Conservation (phyloP, 805 yeast species). For the Millerozyma acaciae region DNA sequence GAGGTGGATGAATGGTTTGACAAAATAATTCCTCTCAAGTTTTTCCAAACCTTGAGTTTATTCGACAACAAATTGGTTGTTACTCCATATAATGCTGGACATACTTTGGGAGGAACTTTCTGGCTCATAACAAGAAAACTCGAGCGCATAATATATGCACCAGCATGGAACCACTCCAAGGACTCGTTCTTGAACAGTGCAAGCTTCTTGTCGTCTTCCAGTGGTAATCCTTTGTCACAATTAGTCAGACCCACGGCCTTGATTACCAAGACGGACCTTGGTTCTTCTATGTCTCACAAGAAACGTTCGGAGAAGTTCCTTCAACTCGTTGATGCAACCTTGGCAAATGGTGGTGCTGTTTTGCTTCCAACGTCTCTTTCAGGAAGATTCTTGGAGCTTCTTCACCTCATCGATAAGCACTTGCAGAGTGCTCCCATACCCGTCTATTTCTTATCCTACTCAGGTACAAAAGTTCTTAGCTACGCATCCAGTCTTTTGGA, state of each 20-base stretch:
- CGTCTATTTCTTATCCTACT: conserved; percentile 68
- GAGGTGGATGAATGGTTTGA: conserved; percentile 84
- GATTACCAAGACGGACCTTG: conserved; percentile 68
- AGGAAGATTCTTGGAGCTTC: conserved; percentile 75
- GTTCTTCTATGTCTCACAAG: conserved; percentile 60
- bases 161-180: conserved; percentile 91
- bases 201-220: conserved; percentile 24
- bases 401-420: conserved; percentile 68
- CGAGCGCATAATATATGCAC: conserved; percentile 83
- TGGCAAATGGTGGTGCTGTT: conserved; percentile 76
- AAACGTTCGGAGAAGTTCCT: conserved; percentile 62
- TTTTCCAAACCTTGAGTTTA: conserved; percentile 67
- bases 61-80: conserved; percentile 62
- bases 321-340: conserved; percentile 57
- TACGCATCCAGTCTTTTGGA: conserved; percentile 89
- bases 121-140: conserved; percentile 74
- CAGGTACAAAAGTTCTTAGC: conserved; percentile 71
- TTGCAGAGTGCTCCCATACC: conserved; percentile 61
- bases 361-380: conserved; percentile 78
- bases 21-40: conserved; percentile 63
- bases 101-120: conserved; percentile 87
- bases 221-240: conserved; percentile 61
- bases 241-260: conserved; percentile 78
- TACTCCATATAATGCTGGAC: conserved; percentile 89
- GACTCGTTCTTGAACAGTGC: conserved; percentile 69